A percentile compares a stretch with the other conserved stretches of the same genome.
phyloP scores from a whole-genome alignment of 1,284 basidiomycete species.

The Naganishia cerealis region DNA sequence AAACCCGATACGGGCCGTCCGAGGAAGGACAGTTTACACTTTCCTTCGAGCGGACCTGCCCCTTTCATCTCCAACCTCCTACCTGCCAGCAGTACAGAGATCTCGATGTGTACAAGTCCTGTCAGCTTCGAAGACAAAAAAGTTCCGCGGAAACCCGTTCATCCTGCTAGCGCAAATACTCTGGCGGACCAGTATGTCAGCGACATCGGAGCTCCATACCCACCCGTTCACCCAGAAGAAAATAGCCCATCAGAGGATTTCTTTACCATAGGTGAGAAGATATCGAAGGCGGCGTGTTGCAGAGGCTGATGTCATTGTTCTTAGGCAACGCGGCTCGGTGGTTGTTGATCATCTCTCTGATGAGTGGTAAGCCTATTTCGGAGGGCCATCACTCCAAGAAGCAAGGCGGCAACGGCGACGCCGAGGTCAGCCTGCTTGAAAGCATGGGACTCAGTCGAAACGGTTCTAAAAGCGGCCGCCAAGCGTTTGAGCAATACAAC shows the following conservation, averaged over 20 bases:
- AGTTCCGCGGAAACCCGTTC: not conserved
- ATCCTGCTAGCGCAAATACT: constrained; percentile 25
- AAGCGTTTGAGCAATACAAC: constrained; percentile 37
- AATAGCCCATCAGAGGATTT: constrained; percentile 44
- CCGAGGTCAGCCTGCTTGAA: constrained; percentile 30
- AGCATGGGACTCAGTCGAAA: constrained; percentile 31
- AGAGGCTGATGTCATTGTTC: not conserved
- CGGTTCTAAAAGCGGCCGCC: constrained; percentile 37
- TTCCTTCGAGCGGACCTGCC: not conserved
- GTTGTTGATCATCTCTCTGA: constrained; percentile 44
- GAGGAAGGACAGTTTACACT: constrained; percentile 18
- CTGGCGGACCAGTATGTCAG: constrained; percentile 30
- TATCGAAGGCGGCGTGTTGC: no score
- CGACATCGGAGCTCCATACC: constrained; percentile 29
- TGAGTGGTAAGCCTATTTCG: constrained; percentile 38
- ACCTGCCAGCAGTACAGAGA: not conserved
- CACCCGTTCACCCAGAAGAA: constrained; percentile 18
- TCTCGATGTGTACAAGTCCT: constrained; percentile 4
- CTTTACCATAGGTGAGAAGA: constrained; percentile 49
- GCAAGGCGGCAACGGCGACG: constrained; percentile 21
- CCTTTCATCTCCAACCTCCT: not conserved
- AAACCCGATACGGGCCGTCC: constrained; percentile 5
- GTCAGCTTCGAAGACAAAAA: not conserved
- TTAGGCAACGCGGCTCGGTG: constrained; percentile 44
- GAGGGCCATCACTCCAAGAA: constrained; percentile 29